These are phyloP conservation scores for Eucalyptus lansdowneana DNA, from an alignment of 345 rosid species.

Conservation along the genomic window DNA sequence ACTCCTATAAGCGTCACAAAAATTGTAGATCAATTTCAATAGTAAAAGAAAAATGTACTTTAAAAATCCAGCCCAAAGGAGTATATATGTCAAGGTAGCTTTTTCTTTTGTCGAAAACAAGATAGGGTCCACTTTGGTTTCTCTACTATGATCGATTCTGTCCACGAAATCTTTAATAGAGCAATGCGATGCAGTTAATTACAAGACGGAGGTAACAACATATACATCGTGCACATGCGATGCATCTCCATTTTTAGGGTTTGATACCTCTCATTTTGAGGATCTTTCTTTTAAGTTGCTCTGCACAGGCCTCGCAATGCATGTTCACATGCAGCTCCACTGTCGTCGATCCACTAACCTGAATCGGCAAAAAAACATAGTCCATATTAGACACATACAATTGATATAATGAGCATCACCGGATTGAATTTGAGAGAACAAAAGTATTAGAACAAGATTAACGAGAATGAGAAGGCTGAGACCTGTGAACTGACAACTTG, in stretches of 20 bases:
- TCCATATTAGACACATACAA: neutral
- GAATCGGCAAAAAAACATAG: neutral
- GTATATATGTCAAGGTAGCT: neutral
- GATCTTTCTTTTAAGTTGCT: conserved; percentile 72
- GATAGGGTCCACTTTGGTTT: neutral
- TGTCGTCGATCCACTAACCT: conserved; percentile 48
- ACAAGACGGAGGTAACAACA: neutral
- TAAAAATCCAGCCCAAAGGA: neutral
- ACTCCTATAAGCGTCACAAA: conserved; percentile 33
- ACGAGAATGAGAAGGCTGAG: neutral
- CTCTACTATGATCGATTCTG: neutral
- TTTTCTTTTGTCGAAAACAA: neutral
- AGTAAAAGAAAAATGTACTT: neutral
- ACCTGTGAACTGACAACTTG: conserved; percentile 58
- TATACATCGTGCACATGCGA: neutral
- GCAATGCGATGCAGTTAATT: neutral
- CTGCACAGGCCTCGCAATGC: conserved; percentile 97
- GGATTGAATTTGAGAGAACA: neutral
- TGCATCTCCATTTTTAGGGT: neutral
- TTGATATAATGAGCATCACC: neutral
- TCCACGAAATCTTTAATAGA: neutral
- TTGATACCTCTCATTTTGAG: conserved; percentile 84
- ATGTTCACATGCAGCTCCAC: conserved; percentile 84
- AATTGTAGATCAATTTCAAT: neutral
- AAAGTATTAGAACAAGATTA: neutral